Evolutionary conservation across 768 basidiomycete genomes (phyloP).

Genomic region (Hypholoma sublateritium): DNA sequence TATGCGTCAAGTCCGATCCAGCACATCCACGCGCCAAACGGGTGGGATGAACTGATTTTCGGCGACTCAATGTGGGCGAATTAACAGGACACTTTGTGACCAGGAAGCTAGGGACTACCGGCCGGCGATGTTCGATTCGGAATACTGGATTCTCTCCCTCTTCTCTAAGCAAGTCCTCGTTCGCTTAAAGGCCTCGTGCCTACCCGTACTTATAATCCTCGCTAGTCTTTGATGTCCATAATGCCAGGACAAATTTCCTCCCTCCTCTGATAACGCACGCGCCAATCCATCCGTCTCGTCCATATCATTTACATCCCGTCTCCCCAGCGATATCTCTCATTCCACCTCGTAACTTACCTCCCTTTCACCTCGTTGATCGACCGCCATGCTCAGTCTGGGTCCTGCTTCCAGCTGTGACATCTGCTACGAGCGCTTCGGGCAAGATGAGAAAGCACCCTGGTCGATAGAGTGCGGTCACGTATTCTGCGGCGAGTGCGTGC

Average conservation of each 20-base stretch:
- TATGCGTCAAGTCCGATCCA: conserved; percentile 15
- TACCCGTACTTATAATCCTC: conserved; percentile 34
- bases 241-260: conserved; percentile 38
- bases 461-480: conserved; percentile 72
- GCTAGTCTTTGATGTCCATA: conserved; percentile 28
- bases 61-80: conserved; percentile 23
- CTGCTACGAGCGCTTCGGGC: conserved; percentile 65
- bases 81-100: conserved; percentile 23
- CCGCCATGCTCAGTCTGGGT: conserved; percentile 63
- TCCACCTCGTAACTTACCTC: conserved; percentile 22
- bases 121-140: conserved; percentile 34
- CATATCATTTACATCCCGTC: conserved; percentile 13
- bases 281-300: conserved; percentile 10
- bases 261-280: conserved; percentile 21
- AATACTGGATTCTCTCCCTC: conserved; percentile 23
- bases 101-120: conserved; percentile 26
- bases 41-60: conserved; percentile 24
- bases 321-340: conserved; percentile 10
- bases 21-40: conserved; percentile 19
- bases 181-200: conserved; percentile 45
- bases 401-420: conserved; percentile 72
- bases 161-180: conserved; percentile 31
- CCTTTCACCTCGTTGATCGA: conserved; percentile 30
- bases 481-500: conserved; percentile 53
- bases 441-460: conserved; percentile 55